Conservation (phyloP, 805 yeast genomes). For the Wickerhamiella brachini region DNA sequence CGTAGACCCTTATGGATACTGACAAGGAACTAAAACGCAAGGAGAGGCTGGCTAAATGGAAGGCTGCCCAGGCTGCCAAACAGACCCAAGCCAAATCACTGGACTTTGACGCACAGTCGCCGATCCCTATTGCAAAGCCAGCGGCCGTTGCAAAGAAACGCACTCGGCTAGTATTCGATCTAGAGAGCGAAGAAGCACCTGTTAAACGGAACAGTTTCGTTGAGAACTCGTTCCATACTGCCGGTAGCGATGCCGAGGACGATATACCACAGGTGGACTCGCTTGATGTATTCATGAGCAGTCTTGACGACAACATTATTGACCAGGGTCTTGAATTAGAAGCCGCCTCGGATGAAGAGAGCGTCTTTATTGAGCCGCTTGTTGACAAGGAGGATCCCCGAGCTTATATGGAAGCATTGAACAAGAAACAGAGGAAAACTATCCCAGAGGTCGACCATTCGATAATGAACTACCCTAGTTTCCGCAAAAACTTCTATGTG, state of each 20-base stretch:
- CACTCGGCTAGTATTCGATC: neutral
- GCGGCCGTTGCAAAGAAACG: neutral
- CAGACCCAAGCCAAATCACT: no score
- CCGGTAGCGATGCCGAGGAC: neutral
- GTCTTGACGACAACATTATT: neutral
- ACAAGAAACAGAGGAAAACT: constrained; percentile 31
- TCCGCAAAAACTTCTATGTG: constrained; percentile 47
- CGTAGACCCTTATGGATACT: neutral
- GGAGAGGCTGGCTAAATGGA: constrained; percentile 5
- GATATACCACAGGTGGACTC: neutral
- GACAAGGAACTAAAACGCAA: neutral
- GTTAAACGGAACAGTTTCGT: neutral
- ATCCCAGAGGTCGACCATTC: constrained; percentile 36
- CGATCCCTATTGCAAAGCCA: neutral
- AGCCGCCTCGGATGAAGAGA: neutral
- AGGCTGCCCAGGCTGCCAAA: constrained; percentile 1
- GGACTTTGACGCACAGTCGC: no score
- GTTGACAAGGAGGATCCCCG: neutral
- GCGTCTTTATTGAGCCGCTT: neutral
- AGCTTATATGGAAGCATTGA: constrained; percentile 8
- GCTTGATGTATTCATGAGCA: neutral
- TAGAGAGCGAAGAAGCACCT: neutral
- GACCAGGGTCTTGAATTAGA: neutral
- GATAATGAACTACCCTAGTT: constrained; percentile 34
- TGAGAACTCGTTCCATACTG: neutral